These are phyloP conservation scores for Blastomyces gilchristii DNA, from an alignment of 2,329 filamentous ascomycete genomes.

Conservation along the genomic window DNA sequence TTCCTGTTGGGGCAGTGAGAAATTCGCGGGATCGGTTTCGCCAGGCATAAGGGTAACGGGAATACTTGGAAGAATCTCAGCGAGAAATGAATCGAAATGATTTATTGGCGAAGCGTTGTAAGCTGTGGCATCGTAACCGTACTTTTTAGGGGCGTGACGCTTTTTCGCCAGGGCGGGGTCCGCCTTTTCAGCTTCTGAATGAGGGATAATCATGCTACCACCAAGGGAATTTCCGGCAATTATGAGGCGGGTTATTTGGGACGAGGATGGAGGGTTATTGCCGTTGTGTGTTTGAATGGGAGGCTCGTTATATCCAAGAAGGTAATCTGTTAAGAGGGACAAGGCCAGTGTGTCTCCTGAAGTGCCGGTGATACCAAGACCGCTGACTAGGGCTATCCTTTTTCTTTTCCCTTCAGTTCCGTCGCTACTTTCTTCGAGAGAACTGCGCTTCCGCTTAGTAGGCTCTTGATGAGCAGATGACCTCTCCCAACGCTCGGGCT, in stretches of 20 bases:
- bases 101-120: slow-evolving; percentile 83
- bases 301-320: slow-evolving; percentile 66
- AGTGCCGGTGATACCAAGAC: slow-evolving; percentile 69
- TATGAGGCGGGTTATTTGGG: slow-evolving; percentile 68
- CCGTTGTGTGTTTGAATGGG: slow-evolving; percentile 44
- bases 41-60: slow-evolving; percentile 86
- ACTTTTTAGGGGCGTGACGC: slow-evolving; percentile 60
- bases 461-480: slow-evolving; percentile 32
- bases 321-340: slow-evolving; percentile 71
- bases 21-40: slow-evolving; percentile 73
- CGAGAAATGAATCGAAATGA: slow-evolving; percentile 73
- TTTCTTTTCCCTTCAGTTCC: slow-evolving; percentile 44
- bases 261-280: slow-evolving; percentile 35
- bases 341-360: slow-evolving; percentile 65
- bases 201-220: slow-evolving; percentile 27
- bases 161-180: slow-evolving; percentile 23
- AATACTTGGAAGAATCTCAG: slow-evolving; percentile 69
- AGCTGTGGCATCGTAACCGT: slow-evolving; percentile 80
- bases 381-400: slow-evolving; percentile 83
- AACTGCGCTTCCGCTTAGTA: slow-evolving; percentile 25
- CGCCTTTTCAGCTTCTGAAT: slow-evolving; percentile 31
- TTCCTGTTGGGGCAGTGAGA: slow-evolving; percentile 81
- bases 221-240: slow-evolving; percentile 83
- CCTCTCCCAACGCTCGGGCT: slow-evolving; percentile 69
- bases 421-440: neutral